These are phyloP conservation scores for Colletotrichum lindemuthianum DNA, from an alignment of 2,329 filamentous ascomycete genomes.

Conservation along the genomic window DNA sequence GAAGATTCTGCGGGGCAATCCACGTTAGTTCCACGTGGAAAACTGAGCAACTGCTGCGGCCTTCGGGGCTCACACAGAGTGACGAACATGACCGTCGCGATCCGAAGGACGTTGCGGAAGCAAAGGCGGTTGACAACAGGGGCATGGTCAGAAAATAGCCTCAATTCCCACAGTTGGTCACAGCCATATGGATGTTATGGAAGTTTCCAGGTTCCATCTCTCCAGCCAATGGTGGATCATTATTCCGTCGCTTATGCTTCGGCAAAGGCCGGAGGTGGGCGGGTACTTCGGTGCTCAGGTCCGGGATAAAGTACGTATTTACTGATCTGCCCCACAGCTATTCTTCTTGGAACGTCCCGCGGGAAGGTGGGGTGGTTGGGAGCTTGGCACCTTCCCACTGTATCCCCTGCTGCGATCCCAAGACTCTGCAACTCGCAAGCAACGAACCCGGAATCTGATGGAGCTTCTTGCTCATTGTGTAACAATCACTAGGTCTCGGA, in stretches of 20 bases:
- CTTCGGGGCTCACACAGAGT: no score
- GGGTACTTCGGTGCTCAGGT: no score
- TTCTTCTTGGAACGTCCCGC: slow-evolving; percentile 22
- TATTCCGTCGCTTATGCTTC: slow-evolving; percentile 15
- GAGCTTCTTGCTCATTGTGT: no score
- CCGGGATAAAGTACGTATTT: background rate
- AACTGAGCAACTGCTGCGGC: no score
- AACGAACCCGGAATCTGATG: no score
- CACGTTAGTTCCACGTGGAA: no score
- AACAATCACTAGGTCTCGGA: no score
- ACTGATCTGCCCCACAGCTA: slow-evolving; percentile 1
- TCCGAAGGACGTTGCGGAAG: background rate
- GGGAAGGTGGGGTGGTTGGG: slow-evolving; percentile 28
- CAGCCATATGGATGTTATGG: background rate
- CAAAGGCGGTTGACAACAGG: background rate
- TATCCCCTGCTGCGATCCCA: slow-evolving; percentile 2
- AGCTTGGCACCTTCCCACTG: slow-evolving; percentile 21
- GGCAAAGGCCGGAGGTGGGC: no score
- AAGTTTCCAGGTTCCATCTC: no score
- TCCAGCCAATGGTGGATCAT: background rate
- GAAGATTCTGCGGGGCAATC: no score
- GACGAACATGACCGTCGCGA: background rate
- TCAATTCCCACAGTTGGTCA: slow-evolving; percentile 7
- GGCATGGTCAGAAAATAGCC: slow-evolving; percentile 8
- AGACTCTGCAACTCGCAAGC: slow-evolving; percentile 3